Conservation (phyloP, 1,139 yeast species). For the Suhomyces bokatorum region DNA sequence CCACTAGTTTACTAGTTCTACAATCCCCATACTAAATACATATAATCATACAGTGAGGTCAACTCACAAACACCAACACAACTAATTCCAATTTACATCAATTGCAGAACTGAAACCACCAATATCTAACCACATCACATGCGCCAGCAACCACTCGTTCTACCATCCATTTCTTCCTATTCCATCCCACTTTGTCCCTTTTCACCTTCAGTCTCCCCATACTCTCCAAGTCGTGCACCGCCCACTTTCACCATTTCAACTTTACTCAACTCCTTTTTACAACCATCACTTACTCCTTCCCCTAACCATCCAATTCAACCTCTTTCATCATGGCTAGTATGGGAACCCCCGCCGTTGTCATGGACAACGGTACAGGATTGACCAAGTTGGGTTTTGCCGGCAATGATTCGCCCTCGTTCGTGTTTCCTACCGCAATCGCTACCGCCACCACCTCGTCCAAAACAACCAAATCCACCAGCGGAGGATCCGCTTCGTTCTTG, state of each 20-base stretch:
- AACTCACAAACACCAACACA: too few species aligned
- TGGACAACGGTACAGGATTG: slow-evolving; percentile 98
- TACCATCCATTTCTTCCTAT: too few species aligned
- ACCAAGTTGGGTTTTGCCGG: slow-evolving; percentile 99
- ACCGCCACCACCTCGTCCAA: slow-evolving; percentile 57
- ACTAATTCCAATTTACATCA: too few species aligned
- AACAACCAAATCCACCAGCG: slow-evolving; percentile 33
- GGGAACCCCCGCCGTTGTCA: slow-evolving; percentile 90
- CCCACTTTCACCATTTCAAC: background rate
- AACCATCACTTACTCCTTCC: background rate
- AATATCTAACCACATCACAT: too few species aligned
- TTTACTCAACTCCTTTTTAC: background rate
- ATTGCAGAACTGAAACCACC: too few species aligned
- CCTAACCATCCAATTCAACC: slow-evolving; percentile 3
- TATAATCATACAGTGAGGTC: too few species aligned
- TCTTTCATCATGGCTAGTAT: slow-evolving; percentile 51
- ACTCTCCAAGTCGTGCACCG: slow-evolving; percentile 3
- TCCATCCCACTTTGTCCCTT: too few species aligned
- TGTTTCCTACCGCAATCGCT: slow-evolving; percentile 96
- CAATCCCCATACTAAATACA: too few species aligned
- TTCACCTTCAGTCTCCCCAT: too few species aligned
- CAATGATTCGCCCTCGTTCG: slow-evolving; percentile 95
- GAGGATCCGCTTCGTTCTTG: slow-evolving; percentile 34
- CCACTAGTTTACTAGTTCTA: too few species aligned
- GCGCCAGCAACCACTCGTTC: too few species aligned